Base-by-base conservation (phyloP, 75 land plant species). In the Gnetum montanum region DNA sequence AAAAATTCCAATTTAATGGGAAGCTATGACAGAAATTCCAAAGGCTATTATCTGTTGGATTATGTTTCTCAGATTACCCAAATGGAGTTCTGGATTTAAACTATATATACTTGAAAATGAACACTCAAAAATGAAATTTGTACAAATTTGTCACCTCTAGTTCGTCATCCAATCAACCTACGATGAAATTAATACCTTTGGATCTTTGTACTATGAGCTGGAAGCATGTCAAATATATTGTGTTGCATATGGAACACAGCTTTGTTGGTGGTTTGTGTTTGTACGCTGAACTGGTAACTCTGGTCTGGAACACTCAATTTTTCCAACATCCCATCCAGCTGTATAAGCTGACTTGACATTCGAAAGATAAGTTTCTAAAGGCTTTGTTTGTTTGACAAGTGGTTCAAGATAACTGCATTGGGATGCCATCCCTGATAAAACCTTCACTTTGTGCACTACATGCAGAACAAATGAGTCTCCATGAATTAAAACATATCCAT, bases 151-250 rank as follows among this genome's bases (percentile, higher is more conserved):
- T n/a, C n/a, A n/a, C n/a, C n/a, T n/a, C n/a, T n/a, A n/a, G n/a
- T n/a, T n/a, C n/a, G n/a, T n/a, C n/a, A n/a, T n/a, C n/a, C n/a
- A n/a, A n/a, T n/a, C n/a, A n/a, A n/a, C n/a, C n/a, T n/a, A n/a
- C n/a, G n/a, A n/a, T n/a, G n/a, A n/a, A n/a, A n/a, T n/a, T n/a
- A n/a, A n/a, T n/a, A n/a, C n/a, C n/a, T n/a, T n/a, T n/a, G n/a
- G n/a, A n/a, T n/a, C n/a, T n/a, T n/a, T n/a, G n/a, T n/a, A n/a
- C n/a, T n/a, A n/a, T n/a, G 72, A 7, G 36, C 78, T 47, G 33
- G 93, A 80, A 41, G 81, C 64, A 43, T 72, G 71, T 44, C 46
- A 60, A 31, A 84, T 61, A 68, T 84, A 88, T n/a, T 84, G 71
- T 40, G 75, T 71, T 38, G 89, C 94, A n/a, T 60, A 71, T 68